Evolutionary conservation across 208 protist genomes (phyloP).

Genomic region (Phytomonas sp.): DNA sequence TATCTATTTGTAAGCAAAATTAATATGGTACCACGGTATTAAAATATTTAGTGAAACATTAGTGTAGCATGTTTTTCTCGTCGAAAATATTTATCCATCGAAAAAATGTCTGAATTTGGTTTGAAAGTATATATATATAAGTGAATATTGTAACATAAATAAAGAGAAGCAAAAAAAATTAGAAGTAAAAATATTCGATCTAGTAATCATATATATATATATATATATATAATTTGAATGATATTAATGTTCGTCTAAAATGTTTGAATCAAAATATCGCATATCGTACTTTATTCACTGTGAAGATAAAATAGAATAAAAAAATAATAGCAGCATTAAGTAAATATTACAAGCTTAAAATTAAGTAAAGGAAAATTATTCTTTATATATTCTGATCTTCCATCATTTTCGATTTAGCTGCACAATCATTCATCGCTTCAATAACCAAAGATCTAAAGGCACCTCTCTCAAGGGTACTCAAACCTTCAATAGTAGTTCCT

Average conservation of each 20-base stretch:
- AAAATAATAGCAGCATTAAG: conserved; percentile 2
- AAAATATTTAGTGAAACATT: background rate
- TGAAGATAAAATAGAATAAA: background rate
- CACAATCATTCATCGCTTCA: conserved; percentile 84
- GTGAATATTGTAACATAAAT: conserved; percentile 11
- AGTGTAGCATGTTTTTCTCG: too few species aligned
- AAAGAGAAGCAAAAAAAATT: conserved; percentile 14
- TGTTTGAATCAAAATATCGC: background rate
- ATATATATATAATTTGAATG: conserved; percentile 4
- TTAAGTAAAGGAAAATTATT: background rate
- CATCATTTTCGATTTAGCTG: conserved; percentile 83
- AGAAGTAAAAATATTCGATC: conserved; percentile 6
- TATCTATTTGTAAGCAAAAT: background rate
- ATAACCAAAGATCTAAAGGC: conserved; percentile 89
- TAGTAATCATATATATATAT: conserved; percentile 11
- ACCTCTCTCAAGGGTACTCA: conserved; percentile 87
- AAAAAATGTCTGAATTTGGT: background rate
- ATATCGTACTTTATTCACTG: background rate
- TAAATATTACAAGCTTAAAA: background rate
- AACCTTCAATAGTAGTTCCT: conserved; percentile 94
- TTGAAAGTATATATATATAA: background rate
- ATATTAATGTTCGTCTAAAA: too few species aligned
- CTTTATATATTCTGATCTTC: conserved; percentile 17
- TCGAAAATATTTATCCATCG: too few species aligned
- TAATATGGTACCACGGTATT: background rate